These are phyloP conservation scores for Penstemon davidsonii DNA, from an alignment of 257 asterid species.

Conservation along the genomic window DNA sequence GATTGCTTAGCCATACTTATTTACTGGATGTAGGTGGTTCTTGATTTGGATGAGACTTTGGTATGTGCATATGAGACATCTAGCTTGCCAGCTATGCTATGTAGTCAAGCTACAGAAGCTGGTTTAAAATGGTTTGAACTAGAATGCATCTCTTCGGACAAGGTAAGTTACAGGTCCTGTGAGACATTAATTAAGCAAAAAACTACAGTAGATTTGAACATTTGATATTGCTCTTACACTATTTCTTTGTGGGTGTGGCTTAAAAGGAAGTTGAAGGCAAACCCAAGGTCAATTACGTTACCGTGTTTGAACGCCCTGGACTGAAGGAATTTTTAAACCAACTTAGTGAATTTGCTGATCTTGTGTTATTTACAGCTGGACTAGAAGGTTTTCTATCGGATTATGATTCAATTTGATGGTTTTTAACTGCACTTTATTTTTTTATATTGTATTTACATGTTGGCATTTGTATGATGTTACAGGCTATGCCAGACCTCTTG, in stretches of 20 bases:
- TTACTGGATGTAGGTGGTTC: conserved; percentile 69
- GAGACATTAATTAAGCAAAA: conserved; percentile 12
- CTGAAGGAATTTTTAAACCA: conserved; percentile 68
- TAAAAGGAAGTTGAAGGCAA: conserved; percentile 73
- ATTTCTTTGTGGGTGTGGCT: conserved; percentile 21
- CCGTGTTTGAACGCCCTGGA: conserved; percentile 96
- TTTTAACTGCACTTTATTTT: not conserved
- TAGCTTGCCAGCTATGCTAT: conserved; percentile 63
- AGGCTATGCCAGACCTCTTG: conserved; percentile 97
- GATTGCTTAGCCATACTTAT: conserved; percentile 20
- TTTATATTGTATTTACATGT: conserved; percentile 26
- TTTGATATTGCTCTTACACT: conserved; percentile 19
- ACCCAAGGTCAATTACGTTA: conserved; percentile 86
- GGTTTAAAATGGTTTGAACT: conserved; percentile 87
- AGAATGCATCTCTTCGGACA: conserved; percentile 59
- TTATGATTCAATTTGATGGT: conserved; percentile 16
- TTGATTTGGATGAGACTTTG: conserved; percentile 91
- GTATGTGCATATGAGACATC: conserved; percentile 88
- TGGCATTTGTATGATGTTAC: conserved; percentile 28
- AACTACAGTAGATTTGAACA: not conserved
- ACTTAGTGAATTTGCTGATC: conserved; percentile 87
- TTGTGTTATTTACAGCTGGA: conserved; percentile 91
- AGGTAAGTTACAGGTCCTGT: conserved; percentile 43
- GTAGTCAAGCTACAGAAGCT: conserved; percentile 84
- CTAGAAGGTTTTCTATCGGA: conserved; percentile 70